These are phyloP conservation scores for Fusarium nelsonii DNA, from an alignment of 2,329 filamentous ascomycete species.

Conservation along the genomic window DNA sequence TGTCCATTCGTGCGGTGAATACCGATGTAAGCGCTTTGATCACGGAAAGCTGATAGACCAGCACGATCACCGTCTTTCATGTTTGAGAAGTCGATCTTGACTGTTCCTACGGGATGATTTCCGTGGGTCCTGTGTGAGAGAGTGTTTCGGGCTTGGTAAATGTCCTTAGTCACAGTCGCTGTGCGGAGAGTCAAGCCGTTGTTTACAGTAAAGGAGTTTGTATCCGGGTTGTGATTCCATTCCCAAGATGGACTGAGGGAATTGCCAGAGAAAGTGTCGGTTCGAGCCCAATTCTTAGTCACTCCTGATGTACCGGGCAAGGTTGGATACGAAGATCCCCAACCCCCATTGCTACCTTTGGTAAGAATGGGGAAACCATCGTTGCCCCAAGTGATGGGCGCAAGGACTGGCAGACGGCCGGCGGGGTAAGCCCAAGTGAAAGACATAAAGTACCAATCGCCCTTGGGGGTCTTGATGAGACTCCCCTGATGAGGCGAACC, in stretches of 20 bases:
- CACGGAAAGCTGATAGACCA: slow-evolving; percentile 66
- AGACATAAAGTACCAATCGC: slow-evolving; percentile 70
- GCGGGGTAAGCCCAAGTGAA: slow-evolving; percentile 68
- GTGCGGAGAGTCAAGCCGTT: slow-evolving; percentile 62
- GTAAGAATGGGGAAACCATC: slow-evolving; percentile 65
- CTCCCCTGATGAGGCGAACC: slow-evolving; percentile 68
- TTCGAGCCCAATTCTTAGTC: slow-evolving; percentile 51
- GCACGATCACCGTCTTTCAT: slow-evolving; percentile 65
- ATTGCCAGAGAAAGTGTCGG: slow-evolving; percentile 60
- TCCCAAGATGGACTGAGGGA: slow-evolving; percentile 64
- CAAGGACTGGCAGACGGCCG: slow-evolving; percentile 68
- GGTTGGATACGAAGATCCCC: slow-evolving; percentile 60
- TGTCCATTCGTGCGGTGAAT: slow-evolving; percentile 52
- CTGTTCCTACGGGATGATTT: slow-evolving; percentile 61
- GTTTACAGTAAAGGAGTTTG: slow-evolving; percentile 57
- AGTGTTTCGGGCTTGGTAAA: slow-evolving; percentile 62
- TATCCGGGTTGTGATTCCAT: slow-evolving; percentile 73
- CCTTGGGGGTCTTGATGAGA: slow-evolving; percentile 63
- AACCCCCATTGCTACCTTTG: slow-evolving; percentile 57
- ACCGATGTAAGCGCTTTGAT: slow-evolving; percentile 66
- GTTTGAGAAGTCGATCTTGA: slow-evolving; percentile 61
- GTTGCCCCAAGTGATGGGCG: slow-evolving; percentile 64
- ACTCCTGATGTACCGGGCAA: slow-evolving; percentile 40
- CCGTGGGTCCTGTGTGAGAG: slow-evolving; percentile 62
- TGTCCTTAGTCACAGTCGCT: slow-evolving; percentile 64